Base-by-base conservation (phyloP, 2,329 filamentous ascomycete species). In the Penicillium hordei region DNA sequence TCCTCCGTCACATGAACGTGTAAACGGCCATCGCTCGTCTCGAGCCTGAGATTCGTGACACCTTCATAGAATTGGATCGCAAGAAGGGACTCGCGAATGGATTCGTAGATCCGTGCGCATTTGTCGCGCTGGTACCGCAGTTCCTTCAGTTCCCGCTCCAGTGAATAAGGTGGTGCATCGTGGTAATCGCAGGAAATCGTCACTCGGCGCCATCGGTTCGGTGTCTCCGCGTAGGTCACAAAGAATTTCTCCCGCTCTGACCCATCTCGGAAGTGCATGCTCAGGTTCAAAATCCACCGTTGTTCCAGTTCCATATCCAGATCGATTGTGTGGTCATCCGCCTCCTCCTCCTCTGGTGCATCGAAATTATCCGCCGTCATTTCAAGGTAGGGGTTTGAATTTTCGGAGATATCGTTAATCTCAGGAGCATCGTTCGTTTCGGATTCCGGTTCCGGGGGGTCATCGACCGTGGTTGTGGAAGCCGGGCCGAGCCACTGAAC, bases 1-100 rank as follows among this genome's bases (percentile, higher is more conserved):
- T 99, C 94, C 75, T 99, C 93, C n/a, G 94, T 93, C 52, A 99
- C 94, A 73, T 97, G 94, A 7, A 99, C 92, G 75, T 97, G 93
- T 25, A 99, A 81, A 59, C 92, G 87, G 15, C 91, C 91, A 56
- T 95, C 89, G 5, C 86, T 88, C 0, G 94, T 99, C 73, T 97
- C 87, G 19, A 99, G 82, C 74, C 96, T 96, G 62, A 99, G 83
- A 68, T 97, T 97, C 19, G 94, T 97, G 58, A 97, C 93, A 0
- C 92, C 96, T 55, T 93, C 86, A 76, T 96, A 97, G 72, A 97
- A 99, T 66, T 96, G 89, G 51, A 99, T 97, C 58, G 96, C 91
- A n/a, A 83, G 81, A 2, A 99, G 82, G 21, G 92, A 96, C 61
- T 96, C 92, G 29, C 93, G 89, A 65, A 99, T 95, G 2, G 92